Evolutionary conservation across 139 green algal genomes (phyloP).

Genomic region (Zygnema circumcarinatum): DNA sequence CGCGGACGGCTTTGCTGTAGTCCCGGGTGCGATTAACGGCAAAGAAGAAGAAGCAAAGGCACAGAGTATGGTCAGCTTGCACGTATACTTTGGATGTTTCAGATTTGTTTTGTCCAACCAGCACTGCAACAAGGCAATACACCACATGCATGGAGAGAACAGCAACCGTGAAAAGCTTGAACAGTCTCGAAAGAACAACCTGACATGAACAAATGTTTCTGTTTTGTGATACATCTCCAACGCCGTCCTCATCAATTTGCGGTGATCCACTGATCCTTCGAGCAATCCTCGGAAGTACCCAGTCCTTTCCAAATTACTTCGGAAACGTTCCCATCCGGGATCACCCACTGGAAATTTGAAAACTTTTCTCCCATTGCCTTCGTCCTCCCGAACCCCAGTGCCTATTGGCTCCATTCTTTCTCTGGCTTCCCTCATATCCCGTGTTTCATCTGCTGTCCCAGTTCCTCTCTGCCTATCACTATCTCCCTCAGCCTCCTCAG

Average conservation of each 20-base stretch:
- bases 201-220: constrained; percentile 6
- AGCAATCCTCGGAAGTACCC: constrained; percentile 49
- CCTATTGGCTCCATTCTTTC: background rate
- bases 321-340: constrained; percentile 18
- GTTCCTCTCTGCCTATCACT: background rate
- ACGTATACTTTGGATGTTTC: no score
- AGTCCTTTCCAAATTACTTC: constrained; percentile 12
- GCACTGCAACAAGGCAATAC: no score
- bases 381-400: background rate
- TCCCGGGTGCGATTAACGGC: background rate
- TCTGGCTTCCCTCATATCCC: background rate
- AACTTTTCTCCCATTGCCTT: background rate
- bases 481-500: background rate
- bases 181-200: no score
- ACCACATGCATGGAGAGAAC: no score
- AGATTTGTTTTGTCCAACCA: no score
- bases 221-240: constrained; percentile 18
- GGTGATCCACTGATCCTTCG: constrained; percentile 31
- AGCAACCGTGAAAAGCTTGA: no score
- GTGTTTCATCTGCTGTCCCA: background rate
- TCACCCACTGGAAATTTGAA: constrained; percentile 6
- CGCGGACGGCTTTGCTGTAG: background rate
- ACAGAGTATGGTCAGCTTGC: no score
- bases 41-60: no score
- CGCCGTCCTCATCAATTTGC: background rate